A percentile compares a stretch with the other conserved stretches of the same genome.
Evolutionary conservation across 345 rosid species (phyloP).

Genomic region (Rubroshorea leprosula): DNA sequence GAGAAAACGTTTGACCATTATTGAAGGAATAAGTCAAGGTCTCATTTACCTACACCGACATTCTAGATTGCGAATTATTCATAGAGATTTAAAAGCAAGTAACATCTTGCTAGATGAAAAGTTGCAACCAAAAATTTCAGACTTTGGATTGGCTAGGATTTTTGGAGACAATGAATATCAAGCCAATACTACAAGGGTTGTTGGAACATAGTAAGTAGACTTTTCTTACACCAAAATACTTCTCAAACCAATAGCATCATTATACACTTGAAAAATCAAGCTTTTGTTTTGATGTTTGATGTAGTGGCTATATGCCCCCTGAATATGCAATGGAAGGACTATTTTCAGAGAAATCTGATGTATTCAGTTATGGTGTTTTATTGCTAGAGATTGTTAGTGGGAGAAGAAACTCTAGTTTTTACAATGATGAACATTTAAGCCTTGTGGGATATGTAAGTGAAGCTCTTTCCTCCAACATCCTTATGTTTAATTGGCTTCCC

Average conservation of each 20-base stretch:
- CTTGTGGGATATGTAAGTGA: conserved; percentile 35
- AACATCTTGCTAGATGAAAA: conserved; percentile 48
- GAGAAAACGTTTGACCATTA: conserved; percentile 33
- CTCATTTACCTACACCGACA: conserved; percentile 43
- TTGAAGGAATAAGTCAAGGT: conserved; percentile 47
- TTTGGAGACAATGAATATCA: conserved; percentile 32
- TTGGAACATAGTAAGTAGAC: background rate
- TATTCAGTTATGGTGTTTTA: conserved; percentile 37
- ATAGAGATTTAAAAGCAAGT: conserved; percentile 43
- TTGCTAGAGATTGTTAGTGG: conserved; percentile 39
- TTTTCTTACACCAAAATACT: too few relatives aligned
- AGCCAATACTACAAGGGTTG: conserved; percentile 39
- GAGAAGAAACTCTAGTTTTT: conserved; percentile 26
- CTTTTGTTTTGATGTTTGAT: too few relatives aligned
- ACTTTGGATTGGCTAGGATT: conserved; percentile 44
- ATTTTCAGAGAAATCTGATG: conserved; percentile 43
- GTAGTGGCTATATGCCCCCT: conserved; percentile 47
- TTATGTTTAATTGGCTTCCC: too few relatives aligned
- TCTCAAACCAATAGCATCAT: background rate
- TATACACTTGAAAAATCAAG: background rate
- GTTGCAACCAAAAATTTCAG: conserved; percentile 40
- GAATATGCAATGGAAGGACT: conserved; percentile 44
- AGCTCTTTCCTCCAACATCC: background rate
- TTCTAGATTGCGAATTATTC: conserved; percentile 44
- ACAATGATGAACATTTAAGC: conserved; percentile 21